Conservation (phyloP, 257 asterid genomes). For the Ehretia macrophylla region DNA sequence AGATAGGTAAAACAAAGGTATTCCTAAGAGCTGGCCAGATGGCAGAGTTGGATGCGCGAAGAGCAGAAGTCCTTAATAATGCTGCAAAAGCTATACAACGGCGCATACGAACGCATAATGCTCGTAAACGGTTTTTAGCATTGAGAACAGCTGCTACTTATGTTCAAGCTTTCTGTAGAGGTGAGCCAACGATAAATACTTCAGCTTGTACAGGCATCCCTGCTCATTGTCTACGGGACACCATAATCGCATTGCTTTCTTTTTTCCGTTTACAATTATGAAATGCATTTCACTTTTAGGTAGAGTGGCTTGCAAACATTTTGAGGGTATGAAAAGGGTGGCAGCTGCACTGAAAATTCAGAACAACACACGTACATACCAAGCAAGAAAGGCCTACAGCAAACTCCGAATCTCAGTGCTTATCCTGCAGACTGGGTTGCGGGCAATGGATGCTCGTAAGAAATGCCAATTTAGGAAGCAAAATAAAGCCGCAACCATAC, state of each 20-base stretch:
- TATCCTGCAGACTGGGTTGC: conserved; percentile 76
- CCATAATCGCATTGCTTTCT: neutral
- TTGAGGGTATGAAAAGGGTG: conserved; percentile 50
- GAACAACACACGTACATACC: conserved; percentile 49
- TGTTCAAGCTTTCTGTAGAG: conserved; percentile 87
- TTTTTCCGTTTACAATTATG: neutral
- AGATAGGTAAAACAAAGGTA: conserved; percentile 95
- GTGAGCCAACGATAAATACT: conserved; percentile 34
- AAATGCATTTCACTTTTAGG: conserved; percentile 46
- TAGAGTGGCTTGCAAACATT: conserved; percentile 65
- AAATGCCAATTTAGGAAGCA: conserved; percentile 58
- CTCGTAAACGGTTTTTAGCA: conserved; percentile 69
- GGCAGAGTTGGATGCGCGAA: conserved; percentile 97
- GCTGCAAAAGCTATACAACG: conserved; percentile 88
- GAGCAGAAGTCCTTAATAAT: conserved; percentile 79
- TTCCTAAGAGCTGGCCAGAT: conserved; percentile 99
- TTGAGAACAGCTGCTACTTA: conserved; percentile 54
- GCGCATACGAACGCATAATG: conserved; percentile 69
- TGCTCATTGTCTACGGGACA: neutral
- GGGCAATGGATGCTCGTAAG: conserved; percentile 67
- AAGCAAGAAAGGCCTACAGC: conserved; percentile 54
- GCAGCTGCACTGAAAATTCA: conserved; percentile 88
- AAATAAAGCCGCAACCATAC: conserved; percentile 70
- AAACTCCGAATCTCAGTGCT: conserved; percentile 54
- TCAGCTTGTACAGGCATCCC: neutral